Base-by-base conservation (phyloP, 2,329 filamentous ascomycete genomes). In the Exophiala bonariae region DNA sequence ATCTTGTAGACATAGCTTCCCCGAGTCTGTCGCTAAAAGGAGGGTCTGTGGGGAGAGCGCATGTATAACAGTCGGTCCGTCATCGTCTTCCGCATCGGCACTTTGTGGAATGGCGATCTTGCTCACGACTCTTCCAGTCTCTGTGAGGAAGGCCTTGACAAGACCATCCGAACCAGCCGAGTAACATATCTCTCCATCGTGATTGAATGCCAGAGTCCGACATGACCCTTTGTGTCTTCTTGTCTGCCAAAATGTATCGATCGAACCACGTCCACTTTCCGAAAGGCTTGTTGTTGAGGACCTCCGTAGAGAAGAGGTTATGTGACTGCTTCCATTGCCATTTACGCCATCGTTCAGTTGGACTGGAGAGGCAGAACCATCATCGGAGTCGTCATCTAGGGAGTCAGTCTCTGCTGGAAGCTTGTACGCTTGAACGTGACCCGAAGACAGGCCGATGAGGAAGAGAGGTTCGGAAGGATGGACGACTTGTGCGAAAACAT, bases 221-320 rank as follows among this genome's bases (percentile, higher is more conserved):
- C 92, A 97, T 76, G 90, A 96, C 10, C 90, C 92, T 74, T 96
- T 95, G 72, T 99, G 93, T 52, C 93, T 80, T 58, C 84, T 79
- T 4, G 93, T 97, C 60, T 82, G 81, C 93, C 93, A 99, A 50
- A 84, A 73, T 0, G 85, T 89, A 58, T 91, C 87, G 54, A 97
- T 87, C 46, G 85, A 81, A 34, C 85, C 86, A 54, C 80, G 86
- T 9, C 89, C 89, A 59, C 74, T 78, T 59, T 75, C 74, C 18
- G 73, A 74, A 23, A 63, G 64, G 31, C 52, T 55, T 2, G 66
- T 62, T 8, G 58, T 65, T 4, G 65, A 68, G 2, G 63, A 66
- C 10, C 58, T 47, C 41, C 57, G 47, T 7, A 55, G 22, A 11
- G 47, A 55, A n/a, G 57, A 52, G 16, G 49, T 13, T 32, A 58